These are phyloP conservation scores for Agaricus sinodeliciosus DNA, from an alignment of 768 basidiomycete genomes.

Conservation along the genomic window DNA sequence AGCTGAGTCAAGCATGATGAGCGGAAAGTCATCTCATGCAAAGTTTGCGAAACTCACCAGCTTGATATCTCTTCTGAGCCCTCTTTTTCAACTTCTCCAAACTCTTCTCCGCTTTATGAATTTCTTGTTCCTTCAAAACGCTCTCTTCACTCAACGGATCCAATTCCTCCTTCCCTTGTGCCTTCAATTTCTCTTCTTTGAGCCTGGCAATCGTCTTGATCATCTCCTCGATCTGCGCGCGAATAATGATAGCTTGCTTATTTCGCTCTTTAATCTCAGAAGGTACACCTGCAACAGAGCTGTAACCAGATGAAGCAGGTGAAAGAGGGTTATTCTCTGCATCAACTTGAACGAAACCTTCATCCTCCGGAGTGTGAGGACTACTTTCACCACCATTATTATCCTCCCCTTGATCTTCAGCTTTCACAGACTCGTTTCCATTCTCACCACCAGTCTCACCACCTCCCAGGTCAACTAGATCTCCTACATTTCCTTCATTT, in stretches of 20 bases:
- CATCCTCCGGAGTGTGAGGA: not conserved
- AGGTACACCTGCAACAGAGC: conserved; percentile 4
- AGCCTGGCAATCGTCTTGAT: conserved; percentile 12
- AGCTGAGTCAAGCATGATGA: not conserved
- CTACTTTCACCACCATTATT: not conserved
- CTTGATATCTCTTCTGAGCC: conserved; percentile 6
- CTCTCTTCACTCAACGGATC: conserved; percentile 7
- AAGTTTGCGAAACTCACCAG: not conserved
- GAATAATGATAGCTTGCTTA: conserved; percentile 9
- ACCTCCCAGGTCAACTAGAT: not conserved
- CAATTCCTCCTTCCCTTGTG: conserved; percentile 13
- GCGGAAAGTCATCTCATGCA: not conserved
- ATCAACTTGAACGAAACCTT: not conserved
- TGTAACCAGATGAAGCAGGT: not conserved
- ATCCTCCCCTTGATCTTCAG: not conserved
- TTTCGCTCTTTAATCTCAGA: conserved; percentile 5
- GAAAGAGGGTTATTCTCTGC: conserved; percentile 2
- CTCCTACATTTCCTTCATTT: not conserved
- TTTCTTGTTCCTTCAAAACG: conserved; percentile 1
- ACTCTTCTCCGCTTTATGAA: not conserved
- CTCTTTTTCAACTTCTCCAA: conserved; percentile 9
- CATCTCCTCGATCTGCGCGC: conserved; percentile 12
- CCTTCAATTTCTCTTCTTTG: conserved; percentile 15
- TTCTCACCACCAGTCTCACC: not conserved
- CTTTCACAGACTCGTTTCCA: not conserved